Base-by-base conservation (phyloP, 371 early-diverging fungal species). In the Parasitella parasitica region DNA sequence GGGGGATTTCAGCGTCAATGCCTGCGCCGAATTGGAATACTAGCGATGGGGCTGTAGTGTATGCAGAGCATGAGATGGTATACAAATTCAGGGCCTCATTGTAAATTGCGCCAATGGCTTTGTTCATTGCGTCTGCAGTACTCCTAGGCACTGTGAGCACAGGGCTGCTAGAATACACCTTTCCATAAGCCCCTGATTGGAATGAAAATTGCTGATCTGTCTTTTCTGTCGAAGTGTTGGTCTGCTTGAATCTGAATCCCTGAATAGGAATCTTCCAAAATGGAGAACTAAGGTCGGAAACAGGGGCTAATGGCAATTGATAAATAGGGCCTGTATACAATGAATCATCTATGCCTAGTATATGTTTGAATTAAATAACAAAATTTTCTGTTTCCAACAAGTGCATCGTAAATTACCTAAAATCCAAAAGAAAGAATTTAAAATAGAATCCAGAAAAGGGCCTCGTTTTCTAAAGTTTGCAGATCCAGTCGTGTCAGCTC, bases 231-330 rank as follows among this genome's bases (percentile, higher is more conserved):
- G 32, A 39, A 22, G 12, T 8, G 43, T 50, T 39, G 3, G 0
- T 18, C 18, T 52, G 13, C 2, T 35, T 34, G 9, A 71, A 36
- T 11, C 46, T 32, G 4, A 75, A n/a, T 2, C 71, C 67, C 18
- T 46, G 18, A 4, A 75, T 28, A 4, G 64, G 66, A 3, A 75
- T 37, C 15, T 75, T 75, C 75, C 75, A 75, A 59, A 71, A 75
- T 0, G 75, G 75, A 9, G 71, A 71, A 3, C 22, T 24, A n/a
- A 61, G 36, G 2, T 38, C 57, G 5, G 46, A 8, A 1, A 70
- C 22, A 22, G 61, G 58, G 28, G 55, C 38, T 1, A 75, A 38
- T 16, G 65, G 60, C 4, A 75, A 34, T 6, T 60, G 52, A 34
- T 69, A 66, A 9, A 75, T 39, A 18, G 46, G 50, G 2, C 64